Conservation (phyloP, 1,139 yeast species). For the Candida pseudocylindracea region DNA sequence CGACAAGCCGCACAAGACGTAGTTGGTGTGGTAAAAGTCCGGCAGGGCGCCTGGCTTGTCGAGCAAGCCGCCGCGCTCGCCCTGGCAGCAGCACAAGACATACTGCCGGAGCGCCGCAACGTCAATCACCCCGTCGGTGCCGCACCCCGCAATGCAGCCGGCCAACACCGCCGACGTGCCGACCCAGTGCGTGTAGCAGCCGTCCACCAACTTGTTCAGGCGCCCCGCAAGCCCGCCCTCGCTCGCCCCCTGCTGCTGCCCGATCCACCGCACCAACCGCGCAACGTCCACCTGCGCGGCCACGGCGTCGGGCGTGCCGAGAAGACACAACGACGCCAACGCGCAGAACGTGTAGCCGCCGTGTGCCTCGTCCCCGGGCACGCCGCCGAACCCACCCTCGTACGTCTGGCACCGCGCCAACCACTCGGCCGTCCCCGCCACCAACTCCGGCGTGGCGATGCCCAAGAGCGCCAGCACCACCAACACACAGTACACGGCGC, state of each 20-base stretch:
- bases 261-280: conserved; percentile 37
- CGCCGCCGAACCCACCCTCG: conserved; percentile 90
- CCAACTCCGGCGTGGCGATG: conserved; percentile 40
- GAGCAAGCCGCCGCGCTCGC: conserved; percentile 43
- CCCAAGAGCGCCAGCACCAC: conserved; percentile 49
- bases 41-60: conserved; percentile 75
- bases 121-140: conserved; percentile 1
- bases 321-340: conserved; percentile 40
- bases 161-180: conserved; percentile 57
- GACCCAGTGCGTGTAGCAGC: conserved; percentile 92
- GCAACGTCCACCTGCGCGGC: conserved; percentile 14
- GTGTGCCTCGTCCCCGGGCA: conserved; percentile 75
- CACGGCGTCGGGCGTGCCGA: conserved; percentile 10
- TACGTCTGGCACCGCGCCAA: conserved; percentile 59
- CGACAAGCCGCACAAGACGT: conserved; percentile 47
- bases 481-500: conserved; percentile 77
- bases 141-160: conserved; percentile 20
- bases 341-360: conserved; percentile 95
- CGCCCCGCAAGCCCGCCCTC: conserved; percentile 88
- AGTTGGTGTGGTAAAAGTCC: conserved; percentile 85
- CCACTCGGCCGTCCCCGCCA: conserved; percentile 32
- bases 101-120: conserved; percentile 34
- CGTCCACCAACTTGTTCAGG: conserved; percentile 84
- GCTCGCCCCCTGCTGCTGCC: conserved; percentile 36
- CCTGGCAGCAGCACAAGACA: conserved; percentile 57